Evolutionary conservation across 805 yeast species (phyloP), one percentile per base, ranked within the genome.

Genomic region (Blastobotrys attinorum): DNA sequence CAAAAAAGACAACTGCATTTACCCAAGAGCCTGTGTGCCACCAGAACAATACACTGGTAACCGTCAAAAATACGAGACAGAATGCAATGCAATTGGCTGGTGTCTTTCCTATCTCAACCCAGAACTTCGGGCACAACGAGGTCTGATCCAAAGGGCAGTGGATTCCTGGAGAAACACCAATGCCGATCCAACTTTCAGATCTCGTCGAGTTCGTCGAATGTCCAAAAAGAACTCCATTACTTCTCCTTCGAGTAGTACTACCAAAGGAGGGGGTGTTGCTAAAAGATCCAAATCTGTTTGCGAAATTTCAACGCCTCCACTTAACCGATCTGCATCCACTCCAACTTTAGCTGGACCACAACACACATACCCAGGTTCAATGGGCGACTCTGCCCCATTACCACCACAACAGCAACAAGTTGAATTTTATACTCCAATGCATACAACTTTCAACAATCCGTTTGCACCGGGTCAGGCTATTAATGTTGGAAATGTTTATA

Each of bases 91-190:
- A 22, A 63, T 73, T 34, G 77, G 76, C 3, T 72, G 77, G 76
- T 61, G 63, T n/a, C 54, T 73, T 23, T 64, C 70, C 4, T 62
- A 57, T 54, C 55, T 62, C 31, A 73, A 73, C 48, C 70, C 73
- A 0, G 61, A 61, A 18, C 57, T 73, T n/a, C 62, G 69, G 21
- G 57, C 57, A 38, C 67, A 68, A 23, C 60, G 75, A 22, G 77
- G 77, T 1, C 54, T 73, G 13, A 64, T 71, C 13, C 77, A 73
- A 50, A 60, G 77, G 23, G 77, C 77, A 1, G 77, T 73, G 13
- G 77, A 72, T 47, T 60, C 69, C 4, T 73, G 75, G 75, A 61
- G 77, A 49, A 73, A 73, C 53, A 65, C 75, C 3, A 61, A 72
- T 48, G 54, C 59, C 6, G 72, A 72, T 42, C 62, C 63, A 15